Evolutionary conservation across 2,329 filamentous ascomycete genomes (phyloP).

Genomic region (Aaosphaeria pasadenensis): DNA sequence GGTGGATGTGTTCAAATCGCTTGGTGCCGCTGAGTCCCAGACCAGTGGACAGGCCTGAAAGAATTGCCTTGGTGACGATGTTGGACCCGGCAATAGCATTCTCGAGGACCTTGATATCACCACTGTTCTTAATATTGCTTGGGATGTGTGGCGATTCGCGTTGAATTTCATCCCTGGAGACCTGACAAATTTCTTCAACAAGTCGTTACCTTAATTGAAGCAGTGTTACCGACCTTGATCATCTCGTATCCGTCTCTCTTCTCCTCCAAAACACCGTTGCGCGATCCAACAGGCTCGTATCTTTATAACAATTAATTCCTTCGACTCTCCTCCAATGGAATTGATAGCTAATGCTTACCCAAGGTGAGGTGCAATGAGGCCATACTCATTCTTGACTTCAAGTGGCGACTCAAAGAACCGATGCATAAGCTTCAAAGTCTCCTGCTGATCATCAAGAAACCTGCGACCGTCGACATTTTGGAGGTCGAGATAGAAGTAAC

Average conservation of each 20-base stretch:
- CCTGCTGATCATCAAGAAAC: slow-evolving; percentile 52
- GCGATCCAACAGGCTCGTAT: slow-evolving; percentile 23
- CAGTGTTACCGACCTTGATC: slow-evolving; percentile 13
- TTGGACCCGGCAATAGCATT: slow-evolving; percentile 27
- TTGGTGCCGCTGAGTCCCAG: slow-evolving; percentile 20
- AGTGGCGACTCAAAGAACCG: slow-evolving; percentile 54
- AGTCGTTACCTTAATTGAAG: no score
- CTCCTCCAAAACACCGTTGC: slow-evolving; percentile 25
- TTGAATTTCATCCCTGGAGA: slow-evolving; percentile 32
- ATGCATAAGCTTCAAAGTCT: slow-evolving; percentile 54
- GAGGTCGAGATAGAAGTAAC: slow-evolving; percentile 58
- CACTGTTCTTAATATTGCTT: slow-evolving; percentile 24
- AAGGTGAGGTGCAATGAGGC: slow-evolving; percentile 53
- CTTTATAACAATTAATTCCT: background rate
- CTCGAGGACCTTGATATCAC: slow-evolving; percentile 22
- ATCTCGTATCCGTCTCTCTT: slow-evolving; percentile 33
- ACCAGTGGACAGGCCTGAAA: slow-evolving; percentile 44
- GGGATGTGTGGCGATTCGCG: slow-evolving; percentile 20
- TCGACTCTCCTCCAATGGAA: no score
- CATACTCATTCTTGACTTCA: slow-evolving; percentile 57
- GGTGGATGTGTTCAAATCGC: slow-evolving; percentile 29
- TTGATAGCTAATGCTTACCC: slow-evolving; percentile 34
- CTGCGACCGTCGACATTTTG: slow-evolving; percentile 52
- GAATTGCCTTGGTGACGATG: slow-evolving; percentile 38
- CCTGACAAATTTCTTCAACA: background rate